Evolutionary conservation across 1,284 basidiomycete genomes (phyloP).

Genomic region (Ustilago bromivora): DNA sequence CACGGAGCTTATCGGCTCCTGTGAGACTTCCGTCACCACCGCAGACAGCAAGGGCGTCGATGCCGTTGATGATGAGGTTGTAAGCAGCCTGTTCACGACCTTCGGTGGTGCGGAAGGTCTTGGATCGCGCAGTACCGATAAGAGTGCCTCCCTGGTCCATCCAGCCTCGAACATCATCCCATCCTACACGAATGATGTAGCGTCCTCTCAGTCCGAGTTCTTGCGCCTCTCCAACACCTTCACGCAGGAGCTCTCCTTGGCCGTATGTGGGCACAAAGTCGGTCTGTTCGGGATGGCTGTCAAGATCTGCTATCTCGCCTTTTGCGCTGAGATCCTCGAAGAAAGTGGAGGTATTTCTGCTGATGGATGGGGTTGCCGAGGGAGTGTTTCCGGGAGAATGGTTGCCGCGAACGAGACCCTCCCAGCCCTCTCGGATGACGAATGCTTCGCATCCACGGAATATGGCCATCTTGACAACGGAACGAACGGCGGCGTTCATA

Average conservation of each 20-base stretch:
- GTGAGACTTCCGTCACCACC: constrained; percentile 97
- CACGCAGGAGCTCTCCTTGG: constrained; percentile 86
- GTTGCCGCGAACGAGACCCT: constrained; percentile 82
- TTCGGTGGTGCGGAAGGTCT: constrained; percentile 85
- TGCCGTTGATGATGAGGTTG: constrained; percentile 94
- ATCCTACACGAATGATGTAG: constrained; percentile 95
- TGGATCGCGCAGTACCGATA: constrained; percentile 93
- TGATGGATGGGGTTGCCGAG: constrained; percentile 41
- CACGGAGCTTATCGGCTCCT: constrained; percentile 91
- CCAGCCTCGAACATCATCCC: constrained; percentile 98
- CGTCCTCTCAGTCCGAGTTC: constrained; percentile 79
- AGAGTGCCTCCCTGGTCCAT: constrained; percentile 87
- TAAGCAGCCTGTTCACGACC: constrained; percentile 87
- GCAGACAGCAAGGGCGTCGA: constrained; percentile 95
- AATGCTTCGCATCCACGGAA: constrained; percentile 75
- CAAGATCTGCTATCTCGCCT: constrained; percentile 17
- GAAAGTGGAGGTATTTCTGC: constrained; percentile 42
- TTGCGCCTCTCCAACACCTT: constrained; percentile 84
- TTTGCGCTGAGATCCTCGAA: constrained; percentile 32
- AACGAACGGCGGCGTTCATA: constrained; percentile 68
- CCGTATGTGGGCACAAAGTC: constrained; percentile 82
- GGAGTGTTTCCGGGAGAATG: constrained; percentile 50
- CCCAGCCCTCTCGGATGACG: constrained; percentile 87
- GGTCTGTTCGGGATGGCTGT: constrained; percentile 44
- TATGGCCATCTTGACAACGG: constrained; percentile 69